Conservation (phyloP, 345 rosid species). For the Corchorus olitorius region DNA sequence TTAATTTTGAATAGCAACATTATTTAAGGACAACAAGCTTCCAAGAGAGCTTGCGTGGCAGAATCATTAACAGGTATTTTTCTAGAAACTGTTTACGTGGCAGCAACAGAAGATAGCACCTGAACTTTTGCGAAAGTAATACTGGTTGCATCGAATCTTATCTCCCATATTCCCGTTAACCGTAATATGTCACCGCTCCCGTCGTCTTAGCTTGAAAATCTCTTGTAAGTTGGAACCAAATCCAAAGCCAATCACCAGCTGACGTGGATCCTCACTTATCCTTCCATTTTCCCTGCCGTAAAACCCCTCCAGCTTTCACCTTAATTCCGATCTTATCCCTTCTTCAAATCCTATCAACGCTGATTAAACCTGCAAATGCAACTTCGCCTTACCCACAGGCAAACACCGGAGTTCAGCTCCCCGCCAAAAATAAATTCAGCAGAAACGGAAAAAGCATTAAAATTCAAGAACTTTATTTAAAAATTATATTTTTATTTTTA, state of each 20-base stretch:
- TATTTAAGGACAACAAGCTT: background rate
- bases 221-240: background rate
- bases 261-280: constrained; percentile 28
- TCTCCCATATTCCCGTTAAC: background rate
- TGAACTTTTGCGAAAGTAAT: constrained; percentile 2
- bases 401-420: constrained; percentile 5
- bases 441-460: background rate
- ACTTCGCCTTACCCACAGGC: background rate
- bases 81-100: constrained; percentile 18
- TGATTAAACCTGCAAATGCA: background rate
- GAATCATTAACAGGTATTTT: background rate
- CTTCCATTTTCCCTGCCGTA: background rate
- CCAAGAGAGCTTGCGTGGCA: constrained; percentile 13
- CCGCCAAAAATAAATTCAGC: background rate
- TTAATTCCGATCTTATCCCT: constrained; percentile 16
- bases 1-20: too few species aligned
- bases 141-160: background rate
- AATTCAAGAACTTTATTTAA: background rate
- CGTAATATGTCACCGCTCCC: background rate
- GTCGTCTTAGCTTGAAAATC: background rate
- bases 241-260: constrained; percentile 1
- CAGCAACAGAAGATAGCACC: background rate
- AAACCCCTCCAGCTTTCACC: background rate
- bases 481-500: background rate
- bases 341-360: background rate